These are phyloP conservation scores for Thelonectria discophora DNA, from an alignment of 2,329 filamentous ascomycete genomes.

Conservation along the genomic window DNA sequence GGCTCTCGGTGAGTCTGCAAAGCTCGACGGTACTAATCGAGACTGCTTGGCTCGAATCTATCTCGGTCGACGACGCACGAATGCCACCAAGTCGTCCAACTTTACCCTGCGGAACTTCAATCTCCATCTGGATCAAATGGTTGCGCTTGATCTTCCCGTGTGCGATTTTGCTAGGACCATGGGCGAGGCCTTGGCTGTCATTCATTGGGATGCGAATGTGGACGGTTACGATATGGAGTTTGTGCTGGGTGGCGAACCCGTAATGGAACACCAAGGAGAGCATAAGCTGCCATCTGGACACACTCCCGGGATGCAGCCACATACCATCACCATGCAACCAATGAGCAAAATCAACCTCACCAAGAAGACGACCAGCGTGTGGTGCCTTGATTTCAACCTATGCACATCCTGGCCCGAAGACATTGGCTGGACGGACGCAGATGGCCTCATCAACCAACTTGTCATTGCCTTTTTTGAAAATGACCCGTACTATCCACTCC, in stretches of 20 bases:
- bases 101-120: slow-evolving; percentile 38
- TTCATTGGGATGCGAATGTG: slow-evolving; percentile 36
- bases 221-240: slow-evolving; percentile 38
- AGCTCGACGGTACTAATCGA: slow-evolving; percentile 21
- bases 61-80: slow-evolving; percentile 23
- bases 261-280: neutral
- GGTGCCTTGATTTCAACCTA: slow-evolving; percentile 40
- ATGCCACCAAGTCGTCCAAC: slow-evolving; percentile 20
- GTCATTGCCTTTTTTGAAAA: slow-evolving; percentile 37
- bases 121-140: slow-evolving; percentile 35
- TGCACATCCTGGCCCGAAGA: slow-evolving; percentile 24
- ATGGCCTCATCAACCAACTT: slow-evolving; percentile 28
- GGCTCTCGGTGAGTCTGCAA: neutral
- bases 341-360: neutral
- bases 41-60: slow-evolving; percentile 37
- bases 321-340: neutral
- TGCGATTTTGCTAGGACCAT: slow-evolving; percentile 25
- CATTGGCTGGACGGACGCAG: slow-evolving; percentile 16
- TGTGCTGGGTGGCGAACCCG: slow-evolving; percentile 28
- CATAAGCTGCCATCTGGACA: neutral
- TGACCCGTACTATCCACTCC: slow-evolving; percentile 40
- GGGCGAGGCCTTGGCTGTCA: slow-evolving; percentile 34
- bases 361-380: neutral
- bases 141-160: slow-evolving; percentile 19
- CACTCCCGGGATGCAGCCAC: neutral